Evolutionary conservation across 2,329 filamentous ascomycete species (phyloP).

Genomic region (Colletotrichum endophyticum): DNA sequence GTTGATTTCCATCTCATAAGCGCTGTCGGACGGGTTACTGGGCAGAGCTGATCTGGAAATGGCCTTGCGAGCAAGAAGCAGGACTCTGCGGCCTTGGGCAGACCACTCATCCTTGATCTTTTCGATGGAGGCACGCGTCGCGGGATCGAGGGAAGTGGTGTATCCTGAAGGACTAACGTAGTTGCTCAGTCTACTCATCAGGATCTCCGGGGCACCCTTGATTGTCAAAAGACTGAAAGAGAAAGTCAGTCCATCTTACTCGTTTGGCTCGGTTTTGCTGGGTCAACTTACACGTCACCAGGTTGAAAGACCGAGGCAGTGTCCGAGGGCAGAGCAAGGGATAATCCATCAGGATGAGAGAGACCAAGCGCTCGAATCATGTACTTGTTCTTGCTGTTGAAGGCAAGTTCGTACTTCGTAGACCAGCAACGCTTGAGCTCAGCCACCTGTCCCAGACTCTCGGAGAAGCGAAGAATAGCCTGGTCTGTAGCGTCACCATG

Average conservation of each 20-base stretch:
- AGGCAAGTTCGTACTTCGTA: slow-evolving; percentile 71
- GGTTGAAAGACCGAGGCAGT: slow-evolving; percentile 26
- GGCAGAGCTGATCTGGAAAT: slow-evolving; percentile 39
- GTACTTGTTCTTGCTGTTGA: slow-evolving; percentile 86
- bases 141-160: slow-evolving; percentile 51
- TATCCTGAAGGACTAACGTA: slow-evolving; percentile 62
- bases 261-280: neutral
- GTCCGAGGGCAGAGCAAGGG: slow-evolving; percentile 16
- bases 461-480: slow-evolving; percentile 74
- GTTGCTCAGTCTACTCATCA: slow-evolving; percentile 66
- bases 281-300: slow-evolving; percentile 31
- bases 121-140: slow-evolving; percentile 53
- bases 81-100: slow-evolving; percentile 69
- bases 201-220: slow-evolving; percentile 79
- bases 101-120: slow-evolving; percentile 72
- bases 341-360: slow-evolving; percentile 30
- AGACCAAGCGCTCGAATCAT: slow-evolving; percentile 70
- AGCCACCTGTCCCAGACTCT: slow-evolving; percentile 64
- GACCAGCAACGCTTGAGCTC: slow-evolving; percentile 68
- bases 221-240: slow-evolving; percentile 66
- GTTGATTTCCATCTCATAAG: slow-evolving; percentile 63
- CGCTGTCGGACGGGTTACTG: slow-evolving; percentile 1
- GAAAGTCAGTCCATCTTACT: neutral
- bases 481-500: slow-evolving; percentile 80
- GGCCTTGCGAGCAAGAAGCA: slow-evolving; percentile 68